Evolutionary conservation across 78 protist species (phyloP).

Genomic region (Dictyostelium capitatum): DNA sequence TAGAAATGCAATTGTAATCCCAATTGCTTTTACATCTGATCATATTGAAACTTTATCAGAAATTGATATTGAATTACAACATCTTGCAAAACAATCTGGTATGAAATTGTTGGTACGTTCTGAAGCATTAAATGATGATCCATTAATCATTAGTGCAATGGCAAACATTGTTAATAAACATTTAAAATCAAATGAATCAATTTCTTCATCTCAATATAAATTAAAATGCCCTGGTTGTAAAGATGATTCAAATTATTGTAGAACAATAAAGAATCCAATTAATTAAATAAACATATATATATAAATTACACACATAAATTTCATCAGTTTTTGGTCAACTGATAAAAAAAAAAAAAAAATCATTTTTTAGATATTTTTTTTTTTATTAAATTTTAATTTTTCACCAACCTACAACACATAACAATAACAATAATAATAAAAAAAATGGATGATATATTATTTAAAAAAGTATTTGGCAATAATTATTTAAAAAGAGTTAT

Average conservation of each 20-base stretch:
- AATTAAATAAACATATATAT: too few species aligned
- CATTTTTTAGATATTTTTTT: not conserved
- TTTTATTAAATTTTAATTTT: too few species aligned
- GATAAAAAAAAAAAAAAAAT: slow-evolving; percentile 1
- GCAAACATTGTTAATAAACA: slow-evolving; percentile 81
- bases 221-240: slow-evolving; percentile 83
- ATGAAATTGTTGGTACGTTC: slow-evolving; percentile 62
- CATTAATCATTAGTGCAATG: slow-evolving; percentile 80
- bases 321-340: not conserved
- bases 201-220: slow-evolving; percentile 31
- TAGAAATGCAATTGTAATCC: slow-evolving; percentile 74
- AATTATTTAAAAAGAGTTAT: not conserved
- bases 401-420: too few species aligned
- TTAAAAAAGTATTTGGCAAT: not conserved
- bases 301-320: too few species aligned
- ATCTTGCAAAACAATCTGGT: slow-evolving; percentile 73
- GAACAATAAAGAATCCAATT: slow-evolving; percentile 68
- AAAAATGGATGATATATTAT: not conserved
- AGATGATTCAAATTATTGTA: slow-evolving; percentile 58
- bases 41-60: slow-evolving; percentile 95
- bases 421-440: too few species aligned
- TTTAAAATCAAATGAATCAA: slow-evolving; percentile 29
- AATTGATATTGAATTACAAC: slow-evolving; percentile 86
- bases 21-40: slow-evolving; percentile 93
- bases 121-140: slow-evolving; percentile 85